A percentile compares a stretch with the other conserved stretches of the same genome.
These are phyloP conservation scores for Fomitopsis pinicola DNA, from an alignment of 1,284 basidiomycete species.

Conservation along the genomic window DNA sequence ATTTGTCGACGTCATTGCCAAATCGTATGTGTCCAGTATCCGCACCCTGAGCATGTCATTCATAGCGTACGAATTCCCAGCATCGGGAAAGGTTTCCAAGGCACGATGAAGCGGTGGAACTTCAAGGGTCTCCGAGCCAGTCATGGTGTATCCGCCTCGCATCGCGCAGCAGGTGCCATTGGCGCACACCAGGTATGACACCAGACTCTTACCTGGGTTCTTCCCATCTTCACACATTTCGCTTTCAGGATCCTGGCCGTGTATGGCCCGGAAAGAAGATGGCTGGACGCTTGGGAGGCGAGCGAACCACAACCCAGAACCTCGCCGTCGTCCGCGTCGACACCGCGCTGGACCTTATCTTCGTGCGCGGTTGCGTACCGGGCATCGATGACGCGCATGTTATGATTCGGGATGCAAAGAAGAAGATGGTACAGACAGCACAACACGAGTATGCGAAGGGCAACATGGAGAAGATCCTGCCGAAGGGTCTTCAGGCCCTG, in stretches of 20 bases:
- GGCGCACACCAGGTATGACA: conserved; percentile 84
- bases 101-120: conserved; percentile 95
- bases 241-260: conserved; percentile 81
- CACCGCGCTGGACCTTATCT: conserved; percentile 81
- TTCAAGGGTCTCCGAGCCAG: conserved; percentile 91
- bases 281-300: conserved; percentile 91
- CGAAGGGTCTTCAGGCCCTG: conserved; percentile 77
- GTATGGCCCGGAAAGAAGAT: conserved; percentile 98
- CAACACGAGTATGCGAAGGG: conserved; percentile 67
- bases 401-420: conserved; percentile 79
- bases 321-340: conserved; percentile 89
- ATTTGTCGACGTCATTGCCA: conserved; percentile 90
- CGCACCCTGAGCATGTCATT: not conserved
- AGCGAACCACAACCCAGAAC: conserved; percentile 85
- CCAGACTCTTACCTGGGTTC: not conserved
- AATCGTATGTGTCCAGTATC: conserved; percentile 62
- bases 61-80: conserved; percentile 43
- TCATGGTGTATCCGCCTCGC: conserved; percentile 95
- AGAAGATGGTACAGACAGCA: conserved; percentile 57
- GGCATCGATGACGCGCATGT: conserved; percentile 74
- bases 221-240: not conserved
- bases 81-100: conserved; percentile 96
- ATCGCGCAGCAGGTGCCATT: conserved; percentile 90
- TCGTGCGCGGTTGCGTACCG: conserved; percentile 74
- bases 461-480: conserved; percentile 78